Percentiles rank a stretch among this genome's conserved stretches.
Evolutionary conservation across 78 protist species (phyloP).

Genomic region (slime mould (Dictyostelium discoideum)): DNA sequence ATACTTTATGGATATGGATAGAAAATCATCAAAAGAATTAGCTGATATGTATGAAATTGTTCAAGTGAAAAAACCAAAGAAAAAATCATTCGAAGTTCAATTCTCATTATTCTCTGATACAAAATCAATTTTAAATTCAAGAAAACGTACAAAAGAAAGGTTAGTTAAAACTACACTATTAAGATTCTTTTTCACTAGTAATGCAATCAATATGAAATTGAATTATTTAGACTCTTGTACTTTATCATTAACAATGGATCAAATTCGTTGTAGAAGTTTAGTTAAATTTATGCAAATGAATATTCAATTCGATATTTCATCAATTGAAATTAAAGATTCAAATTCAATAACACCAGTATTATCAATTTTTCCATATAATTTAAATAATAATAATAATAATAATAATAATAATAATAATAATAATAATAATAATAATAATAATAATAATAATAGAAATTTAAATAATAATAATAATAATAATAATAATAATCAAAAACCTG

Average conservation of each 20-base stretch:
- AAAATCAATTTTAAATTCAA: conserved; percentile 40
- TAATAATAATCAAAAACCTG: background rate
- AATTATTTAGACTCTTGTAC: background rate
- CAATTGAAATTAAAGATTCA: conserved; percentile 37
- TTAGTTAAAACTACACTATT: conserved; percentile 13
- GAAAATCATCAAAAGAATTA: conserved; percentile 40
- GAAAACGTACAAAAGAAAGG: conserved; percentile 63
- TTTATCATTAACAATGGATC: background rate
- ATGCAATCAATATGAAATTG: conserved; percentile 4
- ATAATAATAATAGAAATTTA: background rate
- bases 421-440: background rate
- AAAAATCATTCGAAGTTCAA: conserved; percentile 4
- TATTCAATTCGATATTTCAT: conserved; percentile 29
- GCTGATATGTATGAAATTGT: conserved; percentile 49
- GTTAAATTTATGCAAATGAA: conserved; percentile 59
- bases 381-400: background rate
- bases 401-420: background rate
- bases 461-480: background rate
- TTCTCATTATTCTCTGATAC: conserved; percentile 33
- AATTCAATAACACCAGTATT: conserved; percentile 44
- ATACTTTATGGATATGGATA: conserved; percentile 39
- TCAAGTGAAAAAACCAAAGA: conserved; percentile 14
- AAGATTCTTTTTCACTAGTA: conserved; percentile 31
- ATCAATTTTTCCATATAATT: conserved; percentile 20
- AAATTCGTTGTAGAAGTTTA: conserved; percentile 38